Evolutionary conservation across 2,329 filamentous ascomycete species (phyloP).

Genomic region (Dichotomopilus funicola): DNA sequence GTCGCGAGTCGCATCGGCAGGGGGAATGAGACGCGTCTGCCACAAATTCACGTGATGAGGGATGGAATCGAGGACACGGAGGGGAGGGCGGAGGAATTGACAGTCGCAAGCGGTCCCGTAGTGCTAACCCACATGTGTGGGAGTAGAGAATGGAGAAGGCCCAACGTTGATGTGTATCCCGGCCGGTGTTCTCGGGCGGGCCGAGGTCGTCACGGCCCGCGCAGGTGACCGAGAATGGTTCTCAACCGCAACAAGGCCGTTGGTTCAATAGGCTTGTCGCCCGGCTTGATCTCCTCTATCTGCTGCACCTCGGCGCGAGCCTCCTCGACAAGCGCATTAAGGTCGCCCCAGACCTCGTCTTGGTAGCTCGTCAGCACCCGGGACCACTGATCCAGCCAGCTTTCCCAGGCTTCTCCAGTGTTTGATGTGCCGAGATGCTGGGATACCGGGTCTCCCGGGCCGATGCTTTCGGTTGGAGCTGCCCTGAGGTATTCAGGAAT

Average conservation of each 20-base stretch:
- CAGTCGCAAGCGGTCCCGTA: too few relatives aligned
- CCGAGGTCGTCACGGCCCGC: slow-evolving; percentile 18
- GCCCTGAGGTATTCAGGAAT: slow-evolving; percentile 34
- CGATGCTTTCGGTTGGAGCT: neutral
- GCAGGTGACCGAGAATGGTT: slow-evolving; percentile 36
- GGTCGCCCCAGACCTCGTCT: slow-evolving; percentile 63
- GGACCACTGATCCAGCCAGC: slow-evolving; percentile 51
- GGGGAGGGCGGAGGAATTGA: too few relatives aligned
- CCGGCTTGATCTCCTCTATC: slow-evolving; percentile 26
- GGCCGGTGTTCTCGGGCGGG: too few relatives aligned
- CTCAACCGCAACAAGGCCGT: slow-evolving; percentile 34
- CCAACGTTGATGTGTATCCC: neutral
- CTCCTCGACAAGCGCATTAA: slow-evolving; percentile 48
- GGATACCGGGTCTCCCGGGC: slow-evolving; percentile 17
- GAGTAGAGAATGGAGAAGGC: too few relatives aligned
- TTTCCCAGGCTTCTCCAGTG: slow-evolving; percentile 32
- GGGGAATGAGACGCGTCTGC: neutral
- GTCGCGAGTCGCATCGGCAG: neutral
- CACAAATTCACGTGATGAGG: neutral
- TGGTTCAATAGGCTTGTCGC: slow-evolving; percentile 24
- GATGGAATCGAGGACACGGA: too few relatives aligned
- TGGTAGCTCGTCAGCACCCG: slow-evolving; percentile 50
- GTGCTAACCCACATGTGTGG: too few relatives aligned
- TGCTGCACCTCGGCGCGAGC: slow-evolving; percentile 50
- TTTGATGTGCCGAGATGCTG: slow-evolving; percentile 36